Evolutionary conservation across 345 rosid species (phyloP), one percentile per base, ranked within the genome.

Genomic region (Gynandropsis gynandra): DNA sequence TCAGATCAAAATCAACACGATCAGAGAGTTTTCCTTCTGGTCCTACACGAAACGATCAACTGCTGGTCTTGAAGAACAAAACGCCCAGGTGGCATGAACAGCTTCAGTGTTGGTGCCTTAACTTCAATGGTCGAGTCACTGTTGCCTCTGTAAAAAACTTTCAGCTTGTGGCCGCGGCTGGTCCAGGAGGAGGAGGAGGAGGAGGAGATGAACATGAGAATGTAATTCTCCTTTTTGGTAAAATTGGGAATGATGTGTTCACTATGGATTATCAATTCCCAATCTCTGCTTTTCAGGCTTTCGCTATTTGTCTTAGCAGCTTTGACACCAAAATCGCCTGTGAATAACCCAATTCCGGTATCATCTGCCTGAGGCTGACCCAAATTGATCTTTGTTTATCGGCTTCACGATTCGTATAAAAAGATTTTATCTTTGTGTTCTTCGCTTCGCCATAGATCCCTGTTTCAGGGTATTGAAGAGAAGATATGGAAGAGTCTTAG

Each of bases 221-320:
- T 16, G 82, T 87, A 47, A 78, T 87, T 63, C 87, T 87, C 50
- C 96, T 80, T 72, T 84, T 90, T 24, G 96, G 96, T 21, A 90
- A 87, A 72, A 85, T 90, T 10, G 96, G 88, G 16, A 90, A 87
- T 62, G 95, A 90, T 69, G 84, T 77, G 12, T 87, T 83, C 75
- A 90, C 92, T 14, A 84, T 90, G 98, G 98, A 90, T 62, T 90
- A 80, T 63, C 89, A 72, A 62, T 90, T 82, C 68, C 95, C 96
- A 7, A 80, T 90, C 56, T 90, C 92, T 36, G 92, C 96, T 35
- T 90, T 90, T 67, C 92, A 80, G 74, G 94, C 96, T 20, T 82
- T 90, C 56, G 87, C 95, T 19, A 76, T 87, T 47, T 90, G 95
- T 75, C 95, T 87, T 34, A 84, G 95, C 80, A 87, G 96, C 84